Percentiles rank a stretch among this genome's conserved stretches.
Evolutionary conservation across 345 rosid genomes (phyloP).

Genomic region (Gossypium arboreum): DNA sequence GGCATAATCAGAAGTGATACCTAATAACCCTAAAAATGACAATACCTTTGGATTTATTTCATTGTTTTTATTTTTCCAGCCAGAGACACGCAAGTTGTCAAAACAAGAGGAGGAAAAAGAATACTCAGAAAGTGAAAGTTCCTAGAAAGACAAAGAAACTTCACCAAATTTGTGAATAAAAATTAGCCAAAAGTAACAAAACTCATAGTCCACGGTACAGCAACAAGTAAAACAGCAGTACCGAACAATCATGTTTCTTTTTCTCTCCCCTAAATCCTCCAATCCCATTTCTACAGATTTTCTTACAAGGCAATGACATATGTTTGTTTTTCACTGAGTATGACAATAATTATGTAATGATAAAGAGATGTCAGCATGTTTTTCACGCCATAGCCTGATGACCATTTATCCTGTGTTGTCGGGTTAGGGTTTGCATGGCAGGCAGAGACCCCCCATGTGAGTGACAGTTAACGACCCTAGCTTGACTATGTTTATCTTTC

Average conservation of each 20-base stretch:
- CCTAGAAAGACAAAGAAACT: no score
- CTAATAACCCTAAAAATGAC: no score
- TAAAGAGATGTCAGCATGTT: constrained; percentile 5
- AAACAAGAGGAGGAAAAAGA: not conserved
- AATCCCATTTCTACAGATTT: no score
- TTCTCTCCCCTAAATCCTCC: not conserved
- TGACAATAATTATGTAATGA: not conserved
- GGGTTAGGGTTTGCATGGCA: not conserved
- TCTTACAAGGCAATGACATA: not conserved
- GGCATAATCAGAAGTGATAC: no score
- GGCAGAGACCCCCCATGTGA: constrained; percentile 4
- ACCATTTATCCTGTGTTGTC: not conserved
- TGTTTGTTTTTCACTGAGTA: not conserved
- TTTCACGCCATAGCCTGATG: not conserved
- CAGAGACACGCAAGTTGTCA: not conserved
- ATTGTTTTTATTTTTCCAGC: not conserved
- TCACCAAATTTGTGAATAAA: not conserved
- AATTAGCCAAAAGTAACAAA: not conserved
- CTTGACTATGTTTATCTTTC: not conserved
- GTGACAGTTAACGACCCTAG: not conserved
- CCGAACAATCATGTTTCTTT: not conserved
- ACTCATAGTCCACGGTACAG: not conserved
- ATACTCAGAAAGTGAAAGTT: not conserved
- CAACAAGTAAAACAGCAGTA: not conserved
- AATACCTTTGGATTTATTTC: no score